Percentiles rank a stretch among this genome's conserved stretches.
Evolutionary conservation across 106 monocot species (phyloP).

Genomic region (Chionographis japonica): DNA sequence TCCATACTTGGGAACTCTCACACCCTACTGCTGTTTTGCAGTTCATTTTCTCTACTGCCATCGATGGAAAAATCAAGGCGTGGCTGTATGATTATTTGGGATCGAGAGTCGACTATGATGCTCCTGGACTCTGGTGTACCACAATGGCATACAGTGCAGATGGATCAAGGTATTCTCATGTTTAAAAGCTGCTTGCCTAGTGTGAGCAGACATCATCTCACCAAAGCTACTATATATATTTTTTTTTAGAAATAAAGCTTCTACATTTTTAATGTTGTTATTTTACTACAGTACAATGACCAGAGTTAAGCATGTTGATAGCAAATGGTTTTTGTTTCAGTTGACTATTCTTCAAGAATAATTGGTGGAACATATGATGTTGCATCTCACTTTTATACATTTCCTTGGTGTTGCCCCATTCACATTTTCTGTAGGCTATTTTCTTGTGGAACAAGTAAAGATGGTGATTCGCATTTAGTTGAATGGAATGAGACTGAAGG

Average conservation of each 20-base stretch:
- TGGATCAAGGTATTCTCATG: slow-evolving; percentile 58
- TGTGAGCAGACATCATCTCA: background rate
- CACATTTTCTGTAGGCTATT: slow-evolving; percentile 42
- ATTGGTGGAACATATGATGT: background rate
- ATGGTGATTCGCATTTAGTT: slow-evolving; percentile 77
- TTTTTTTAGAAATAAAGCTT: too few relatives aligned
- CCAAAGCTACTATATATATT: too few relatives aligned
- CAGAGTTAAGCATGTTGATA: too few relatives aligned
- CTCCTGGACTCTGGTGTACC: slow-evolving; percentile 90
- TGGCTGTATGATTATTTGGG: slow-evolving; percentile 91
- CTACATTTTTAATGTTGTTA: too few relatives aligned
- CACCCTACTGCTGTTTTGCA: slow-evolving; percentile 26
- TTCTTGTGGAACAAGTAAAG: slow-evolving; percentile 84
- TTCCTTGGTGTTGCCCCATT: background rate
- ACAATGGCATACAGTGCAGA: slow-evolving; percentile 95
- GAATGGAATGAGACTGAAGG: slow-evolving; percentile 92
- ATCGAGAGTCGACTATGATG: slow-evolving; percentile 94
- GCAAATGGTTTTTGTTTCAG: too few relatives aligned
- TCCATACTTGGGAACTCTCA: background rate
- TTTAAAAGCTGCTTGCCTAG: background rate
- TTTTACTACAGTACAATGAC: too few relatives aligned
- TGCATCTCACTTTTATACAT: background rate
- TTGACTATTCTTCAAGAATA: too few relatives aligned
- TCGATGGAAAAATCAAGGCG: slow-evolving; percentile 95
- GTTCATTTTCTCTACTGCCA: slow-evolving; percentile 91